Conservation (phyloP, 768 basidiomycete species). For the Daedaleopsis sinensis region DNA sequence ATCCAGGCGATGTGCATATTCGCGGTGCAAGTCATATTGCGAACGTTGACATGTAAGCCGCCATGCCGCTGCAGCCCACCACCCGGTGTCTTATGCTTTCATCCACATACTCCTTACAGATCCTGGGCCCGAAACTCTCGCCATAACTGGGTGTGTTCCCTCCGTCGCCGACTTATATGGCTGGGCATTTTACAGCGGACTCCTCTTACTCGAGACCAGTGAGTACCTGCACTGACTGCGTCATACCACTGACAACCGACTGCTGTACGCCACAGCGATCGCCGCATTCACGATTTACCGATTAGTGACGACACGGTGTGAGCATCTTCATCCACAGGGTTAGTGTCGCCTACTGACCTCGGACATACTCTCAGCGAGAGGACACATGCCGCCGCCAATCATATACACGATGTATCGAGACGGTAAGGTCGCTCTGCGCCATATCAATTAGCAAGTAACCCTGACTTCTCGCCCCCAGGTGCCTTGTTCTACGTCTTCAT, state of each 20-base stretch:
- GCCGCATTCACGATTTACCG: neutral
- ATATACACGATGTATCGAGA: constrained; percentile 13
- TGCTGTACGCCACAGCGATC: neutral
- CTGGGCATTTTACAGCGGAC: neutral
- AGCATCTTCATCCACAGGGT: neutral
- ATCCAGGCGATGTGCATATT: neutral
- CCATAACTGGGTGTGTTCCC: neutral
- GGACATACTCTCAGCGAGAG: neutral
- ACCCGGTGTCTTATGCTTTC: too few species aligned
- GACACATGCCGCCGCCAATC: neutral
- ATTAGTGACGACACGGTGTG: neutral
- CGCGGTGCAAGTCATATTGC: neutral
- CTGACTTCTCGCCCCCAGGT: neutral
- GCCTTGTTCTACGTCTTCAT: constrained; percentile 10
- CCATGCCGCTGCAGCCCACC: too few species aligned
- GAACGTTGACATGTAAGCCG: neutral
- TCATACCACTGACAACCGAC: neutral
- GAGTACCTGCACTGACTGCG: neutral
- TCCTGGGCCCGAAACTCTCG: neutral
- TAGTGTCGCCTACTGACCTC: neutral
- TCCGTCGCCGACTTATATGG: neutral
- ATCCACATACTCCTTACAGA: neutral
- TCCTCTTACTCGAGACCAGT: neutral
- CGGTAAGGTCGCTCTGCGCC: neutral
- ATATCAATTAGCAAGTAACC: neutral